Evolutionary conservation across 345 rosid species (phyloP).

Genomic region (Pugionium dolabratum): DNA sequence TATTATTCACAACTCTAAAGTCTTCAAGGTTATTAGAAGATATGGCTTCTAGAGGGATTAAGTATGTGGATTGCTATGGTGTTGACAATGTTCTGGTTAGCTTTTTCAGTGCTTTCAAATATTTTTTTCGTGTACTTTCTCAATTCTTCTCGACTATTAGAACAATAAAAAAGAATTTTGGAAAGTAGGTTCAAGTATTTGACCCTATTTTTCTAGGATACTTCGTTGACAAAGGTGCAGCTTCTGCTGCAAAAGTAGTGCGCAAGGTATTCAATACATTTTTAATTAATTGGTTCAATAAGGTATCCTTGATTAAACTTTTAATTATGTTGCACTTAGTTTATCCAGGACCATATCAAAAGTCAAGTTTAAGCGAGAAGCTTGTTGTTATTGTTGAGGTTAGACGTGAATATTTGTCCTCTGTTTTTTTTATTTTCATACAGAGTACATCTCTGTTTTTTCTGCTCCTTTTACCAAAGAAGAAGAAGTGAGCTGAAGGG

Average conservation of each 20-base stretch:
- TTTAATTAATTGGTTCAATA: constrained; percentile 1
- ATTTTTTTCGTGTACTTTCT: not conserved
- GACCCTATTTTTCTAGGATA: constrained; percentile 97
- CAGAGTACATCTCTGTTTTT: too few relatives aligned
- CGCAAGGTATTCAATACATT: constrained; percentile 61
- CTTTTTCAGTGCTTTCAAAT: constrained; percentile 21
- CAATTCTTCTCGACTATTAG: constrained; percentile 3
- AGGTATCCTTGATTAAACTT: not conserved
- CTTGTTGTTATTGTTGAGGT: constrained; percentile 2
- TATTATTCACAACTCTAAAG: constrained; percentile 28
- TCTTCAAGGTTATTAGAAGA: constrained; percentile 59
- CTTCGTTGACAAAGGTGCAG: constrained; percentile 54
- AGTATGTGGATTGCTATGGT: constrained; percentile 92
- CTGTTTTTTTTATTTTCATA: too few relatives aligned
- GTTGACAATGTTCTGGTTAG: constrained; percentile 46
- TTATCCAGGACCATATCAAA: not conserved
- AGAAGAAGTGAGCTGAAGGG: too few relatives aligned
- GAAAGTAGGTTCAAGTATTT: constrained; percentile 33
- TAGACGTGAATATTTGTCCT: too few relatives aligned
- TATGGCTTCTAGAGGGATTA: constrained; percentile 83
- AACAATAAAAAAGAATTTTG: constrained; percentile 25
- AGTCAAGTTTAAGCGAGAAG: not conserved
- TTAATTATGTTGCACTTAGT: not conserved
- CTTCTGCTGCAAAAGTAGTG: constrained; percentile 85
- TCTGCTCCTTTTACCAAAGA: too few relatives aligned